A percentile compares a stretch with the other conserved stretches of the same genome.
Conservation (phyloP, 1,139 yeast genomes). For the Zhuliangozyma parablackwelliae region DNA sequence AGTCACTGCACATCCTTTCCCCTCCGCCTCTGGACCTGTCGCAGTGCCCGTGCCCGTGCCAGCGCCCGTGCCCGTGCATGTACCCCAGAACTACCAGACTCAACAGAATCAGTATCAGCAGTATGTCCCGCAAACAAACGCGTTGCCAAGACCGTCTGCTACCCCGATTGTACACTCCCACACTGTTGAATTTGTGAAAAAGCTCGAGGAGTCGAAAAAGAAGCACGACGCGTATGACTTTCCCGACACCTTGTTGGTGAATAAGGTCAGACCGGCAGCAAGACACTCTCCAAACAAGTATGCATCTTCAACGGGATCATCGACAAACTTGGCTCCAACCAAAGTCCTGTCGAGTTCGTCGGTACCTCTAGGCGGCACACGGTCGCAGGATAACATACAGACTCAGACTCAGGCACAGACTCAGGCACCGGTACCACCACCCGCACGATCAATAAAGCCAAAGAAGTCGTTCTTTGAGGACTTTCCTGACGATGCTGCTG, state of each 20-base stretch:
- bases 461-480: slow-evolving; percentile 54
- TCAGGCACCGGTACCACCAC: not conserved
- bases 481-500: slow-evolving; percentile 35
- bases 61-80: not conserved
- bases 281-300: slow-evolving; percentile 23
- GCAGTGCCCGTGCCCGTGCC: too few relatives aligned
- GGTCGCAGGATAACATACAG: too few relatives aligned
- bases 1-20: not conserved
- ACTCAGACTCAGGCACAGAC: slow-evolving; percentile 1
- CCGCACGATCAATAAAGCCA: slow-evolving; percentile 10
- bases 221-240: slow-evolving; percentile 77
- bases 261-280: slow-evolving; percentile 31
- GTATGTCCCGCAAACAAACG: slow-evolving; percentile 6
- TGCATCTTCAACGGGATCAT: slow-evolving; percentile 21
- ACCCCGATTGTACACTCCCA: slow-evolving; percentile 1
- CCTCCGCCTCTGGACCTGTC: too few relatives aligned
- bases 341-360: too few relatives aligned
- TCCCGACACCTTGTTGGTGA: slow-evolving; percentile 57
- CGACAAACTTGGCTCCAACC: slow-evolving; percentile 1
- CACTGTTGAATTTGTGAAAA: slow-evolving; percentile 14
- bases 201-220: slow-evolving; percentile 44
- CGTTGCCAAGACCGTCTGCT: slow-evolving; percentile 2
- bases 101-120: slow-evolving; percentile 1
- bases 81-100: slow-evolving; percentile 1
- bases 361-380: too few relatives aligned